A percentile compares a stretch with the other conserved stretches of the same genome.
Evolutionary conservation across 345 rosid genomes (phyloP).

Genomic region (Aquilaria malaccensis): DNA sequence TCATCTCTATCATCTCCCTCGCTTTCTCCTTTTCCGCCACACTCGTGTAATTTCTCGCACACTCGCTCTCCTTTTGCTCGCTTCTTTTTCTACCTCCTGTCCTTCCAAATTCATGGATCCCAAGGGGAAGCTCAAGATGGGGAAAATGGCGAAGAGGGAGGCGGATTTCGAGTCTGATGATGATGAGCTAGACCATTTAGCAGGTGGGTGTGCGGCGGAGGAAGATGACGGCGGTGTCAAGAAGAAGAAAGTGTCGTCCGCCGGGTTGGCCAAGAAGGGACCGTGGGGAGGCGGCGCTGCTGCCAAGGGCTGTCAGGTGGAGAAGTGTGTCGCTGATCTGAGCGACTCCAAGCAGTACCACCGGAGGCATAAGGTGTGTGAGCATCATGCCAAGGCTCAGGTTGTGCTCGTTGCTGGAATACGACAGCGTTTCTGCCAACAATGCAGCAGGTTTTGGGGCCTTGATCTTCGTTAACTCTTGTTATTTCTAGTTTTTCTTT

Average conservation of each 20-base stretch:
- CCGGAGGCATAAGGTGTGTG: slow-evolving; percentile 72
- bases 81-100: background rate
- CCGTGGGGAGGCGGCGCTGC: slow-evolving; percentile 21
- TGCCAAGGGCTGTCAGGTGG: slow-evolving; percentile 52
- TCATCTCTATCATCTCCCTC: background rate
- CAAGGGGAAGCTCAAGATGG: slow-evolving; percentile 22
- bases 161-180: slow-evolving; percentile 12
- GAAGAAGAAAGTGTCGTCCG: slow-evolving; percentile 25
- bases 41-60: background rate
- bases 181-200: slow-evolving; percentile 11
- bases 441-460: slow-evolving; percentile 64
- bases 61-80: background rate
- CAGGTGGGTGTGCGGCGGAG: slow-evolving; percentile 11
- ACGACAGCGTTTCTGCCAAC: slow-evolving; percentile 73
- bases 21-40: no score
- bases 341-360: slow-evolving; percentile 53
- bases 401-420: slow-evolving; percentile 47
- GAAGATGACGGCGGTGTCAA: slow-evolving; percentile 13
- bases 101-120: slow-evolving; percentile 16
- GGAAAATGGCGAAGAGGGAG: slow-evolving; percentile 21
- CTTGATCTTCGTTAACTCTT: background rate
- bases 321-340: slow-evolving; percentile 52
- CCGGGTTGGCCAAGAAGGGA: slow-evolving; percentile 16
- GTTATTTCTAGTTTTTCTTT: background rate
- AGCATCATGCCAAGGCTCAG: slow-evolving; percentile 70